Conservation (phyloP, 495 filamentous ascomycete genomes). For the Podospora australis region DNA sequence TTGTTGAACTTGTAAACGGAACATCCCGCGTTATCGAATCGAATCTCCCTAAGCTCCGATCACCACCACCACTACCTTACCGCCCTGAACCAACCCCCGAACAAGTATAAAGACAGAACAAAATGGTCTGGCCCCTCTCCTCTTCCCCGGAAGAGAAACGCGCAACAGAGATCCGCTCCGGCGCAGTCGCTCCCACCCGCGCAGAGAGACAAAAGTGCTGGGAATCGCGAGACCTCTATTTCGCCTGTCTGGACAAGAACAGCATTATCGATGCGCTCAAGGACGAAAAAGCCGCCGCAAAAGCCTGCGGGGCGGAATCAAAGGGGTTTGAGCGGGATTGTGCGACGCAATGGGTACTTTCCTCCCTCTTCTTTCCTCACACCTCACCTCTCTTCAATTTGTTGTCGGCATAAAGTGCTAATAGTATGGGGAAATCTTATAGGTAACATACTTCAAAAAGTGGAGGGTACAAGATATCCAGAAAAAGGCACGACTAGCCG, state of each 20-base stretch:
- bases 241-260: conserved; percentile 72
- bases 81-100: not conserved
- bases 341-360: conserved; percentile 37
- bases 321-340: conserved; percentile 68
- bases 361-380: too few relatives aligned
- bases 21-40: not conserved
- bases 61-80: not conserved
- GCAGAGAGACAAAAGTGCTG: conserved; percentile 74
- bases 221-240: conserved; percentile 80
- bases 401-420: not conserved
- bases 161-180: conserved; percentile 47
- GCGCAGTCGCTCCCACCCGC: conserved; percentile 69
- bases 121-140: conserved; percentile 43
- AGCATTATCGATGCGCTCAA: conserved; percentile 80
- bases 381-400: not conserved
- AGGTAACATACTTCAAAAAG: conserved; percentile 98
- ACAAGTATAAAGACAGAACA: not conserved
- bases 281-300: conserved; percentile 54
- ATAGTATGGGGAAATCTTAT: not conserved
- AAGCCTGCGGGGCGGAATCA: conserved; percentile 61
- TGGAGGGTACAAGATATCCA: conserved; percentile 86
- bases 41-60: not conserved
- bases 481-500: conserved; percentile 69
- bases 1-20: not conserved
- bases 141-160: conserved; percentile 40